Base-by-base conservation (phyloP, 1,139 yeast species). In the Taphrina betulina region DNA sequence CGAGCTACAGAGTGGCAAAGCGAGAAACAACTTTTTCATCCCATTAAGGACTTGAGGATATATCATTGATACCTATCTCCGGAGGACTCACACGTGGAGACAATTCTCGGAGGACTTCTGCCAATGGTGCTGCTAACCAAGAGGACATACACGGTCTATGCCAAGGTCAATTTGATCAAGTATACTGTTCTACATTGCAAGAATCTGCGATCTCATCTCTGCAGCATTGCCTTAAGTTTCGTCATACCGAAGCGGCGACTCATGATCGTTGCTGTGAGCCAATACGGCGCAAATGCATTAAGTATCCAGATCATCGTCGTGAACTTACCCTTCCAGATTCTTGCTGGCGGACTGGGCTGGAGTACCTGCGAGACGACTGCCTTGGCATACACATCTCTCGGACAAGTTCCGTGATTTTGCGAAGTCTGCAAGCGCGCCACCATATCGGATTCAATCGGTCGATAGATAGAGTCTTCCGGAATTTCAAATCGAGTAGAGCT, bases 11-110 rank as follows among this genome's bases (percentile, higher is more conserved):
- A 35, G 52, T 5, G 58, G 58, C 17, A 43, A 45, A 31, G 41
- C 53, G n/a, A 46, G 58, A 14, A 55, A 55, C 37, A 55, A 55
- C 38, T 55, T 55, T 24, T 50, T 41, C 46, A 40, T 50, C 3
- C 41, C 54, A 8, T 34, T 50, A 3, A 28, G 26, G 44, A 48
- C 53, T 4, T 48, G 37, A 50, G 16, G n/a, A n/a, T n/a, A n/a
- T n/a, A n/a, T n/a, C n/a, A n/a, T n/a, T n/a, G n/a, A n/a, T n/a
- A n/a, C n/a, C n/a, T n/a, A n/a, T n/a, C n/a, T n/a, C n/a, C n/a
- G n/a, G n/a, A n/a, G n/a, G n/a, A n/a, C n/a, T n/a, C n/a, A n/a
- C n/a, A n/a, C n/a, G n/a, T n/a, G n/a, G n/a, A n/a, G n/a, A n/a
- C n/a, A n/a, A n/a, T n/a, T n/a, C n/a, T n/a, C n/a, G n/a, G n/a